Evolutionary conservation across 345 rosid genomes (phyloP).

Genomic region (Linum lewisii): DNA sequence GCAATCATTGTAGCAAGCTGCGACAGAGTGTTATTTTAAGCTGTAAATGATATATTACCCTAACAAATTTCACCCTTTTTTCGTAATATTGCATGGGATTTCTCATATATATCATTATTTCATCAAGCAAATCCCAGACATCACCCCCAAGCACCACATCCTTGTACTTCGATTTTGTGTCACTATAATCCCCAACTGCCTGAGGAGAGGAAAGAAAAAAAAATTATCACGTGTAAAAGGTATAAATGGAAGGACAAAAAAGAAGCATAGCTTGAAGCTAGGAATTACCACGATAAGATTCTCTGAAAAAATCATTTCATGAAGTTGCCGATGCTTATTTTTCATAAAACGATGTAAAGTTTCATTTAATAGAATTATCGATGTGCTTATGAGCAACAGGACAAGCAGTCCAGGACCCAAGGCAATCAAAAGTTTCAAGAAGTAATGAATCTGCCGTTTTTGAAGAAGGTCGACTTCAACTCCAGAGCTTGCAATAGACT

Average conservation of each 20-base stretch:
- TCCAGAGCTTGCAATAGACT: constrained; percentile 69
- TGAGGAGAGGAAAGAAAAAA: constrained; percentile 15
- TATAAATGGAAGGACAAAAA: constrained; percentile 14
- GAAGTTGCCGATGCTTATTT: constrained; percentile 81
- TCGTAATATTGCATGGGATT: constrained; percentile 94
- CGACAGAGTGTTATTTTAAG: constrained; percentile 4
- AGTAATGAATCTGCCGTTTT: constrained; percentile 80
- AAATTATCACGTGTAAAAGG: constrained; percentile 11
- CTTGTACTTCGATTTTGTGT: constrained; percentile 80
- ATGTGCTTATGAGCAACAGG: constrained; percentile 68
- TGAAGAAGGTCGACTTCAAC: constrained; percentile 96
- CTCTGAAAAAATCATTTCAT: constrained; percentile 88
- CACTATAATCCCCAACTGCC: constrained; percentile 83
- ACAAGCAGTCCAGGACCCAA: constrained; percentile 74
- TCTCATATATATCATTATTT: constrained; percentile 86
- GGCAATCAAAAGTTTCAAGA: constrained; percentile 71
- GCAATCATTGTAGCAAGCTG: neutral
- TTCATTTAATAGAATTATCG: constrained; percentile 67
- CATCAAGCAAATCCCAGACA: constrained; percentile 98
- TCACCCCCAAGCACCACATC: constrained; percentile 97
- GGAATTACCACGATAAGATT: constrained; percentile 71
- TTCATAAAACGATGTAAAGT: constrained; percentile 77
- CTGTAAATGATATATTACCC: constrained; percentile 40
- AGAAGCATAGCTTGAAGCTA: constrained; percentile 9
- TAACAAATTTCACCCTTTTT: constrained; percentile 71